Evolutionary conservation across 1,284 basidiomycete genomes (phyloP), one percentile per base, ranked within the genome.

Genomic region (Amylostereum areolatum): DNA sequence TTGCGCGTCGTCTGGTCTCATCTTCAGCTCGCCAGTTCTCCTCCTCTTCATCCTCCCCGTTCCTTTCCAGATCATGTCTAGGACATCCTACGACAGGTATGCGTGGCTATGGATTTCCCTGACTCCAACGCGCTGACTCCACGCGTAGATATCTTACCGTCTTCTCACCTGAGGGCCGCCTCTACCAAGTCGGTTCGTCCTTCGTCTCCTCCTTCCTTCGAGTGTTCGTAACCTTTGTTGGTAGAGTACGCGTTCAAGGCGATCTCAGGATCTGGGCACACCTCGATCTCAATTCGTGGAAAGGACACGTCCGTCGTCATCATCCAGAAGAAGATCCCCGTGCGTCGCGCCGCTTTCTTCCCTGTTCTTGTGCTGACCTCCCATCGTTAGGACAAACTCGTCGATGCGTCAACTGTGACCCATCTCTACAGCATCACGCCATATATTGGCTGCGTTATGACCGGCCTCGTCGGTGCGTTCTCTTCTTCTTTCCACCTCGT

Each of bases 181-280:
- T 96, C 55, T 97, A 97, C 66, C 95, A 97, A 93, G 93, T 98
- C 67, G 94, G 94, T 93, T 61, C 59, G 92, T 79, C 44, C 18
- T 18, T 18, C 18, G 18, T 18, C 18, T 18, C 18, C 18, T 18
- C 18, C 18, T 18, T 18, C 18, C 18, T 18, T 37, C 29, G 32
- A 32, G 4, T 55, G 52, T 28, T 45, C n/a, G 30, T 45, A 34
- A 30, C 25, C 30, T 11, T n/a, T 18, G 27, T 32, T 8, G 5
- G 6, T 52, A 97, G 94, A 97, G 73, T 99, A 99, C 78, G 97
- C 97, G 24, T 99, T 99, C 85, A 99, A 99, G 70, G 97, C 97
- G 44, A 98, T 99, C 69, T 92, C 92, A 54, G 90, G 92, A 47
- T 95, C 94, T 3, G 96, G 94, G 1, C 92, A 98, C 61, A 99